A percentile compares a stretch with the other conserved stretches of the same genome.
Evolutionary conservation across 2,329 filamentous ascomycete genomes (phyloP).

Genomic region (Metarhizium sp.): DNA sequence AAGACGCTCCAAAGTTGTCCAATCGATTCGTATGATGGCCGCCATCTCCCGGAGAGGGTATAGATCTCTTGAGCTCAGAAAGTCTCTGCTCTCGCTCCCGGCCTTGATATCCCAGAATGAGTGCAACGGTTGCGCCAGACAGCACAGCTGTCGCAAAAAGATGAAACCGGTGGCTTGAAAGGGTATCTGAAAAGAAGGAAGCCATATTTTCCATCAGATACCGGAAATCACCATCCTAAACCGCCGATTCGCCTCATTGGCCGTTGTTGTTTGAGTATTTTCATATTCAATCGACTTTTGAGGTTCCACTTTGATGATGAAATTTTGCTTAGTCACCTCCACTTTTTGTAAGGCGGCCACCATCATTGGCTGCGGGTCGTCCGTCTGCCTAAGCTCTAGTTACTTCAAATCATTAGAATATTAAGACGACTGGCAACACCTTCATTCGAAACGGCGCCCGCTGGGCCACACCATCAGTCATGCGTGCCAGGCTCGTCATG

Average conservation of each 20-base stretch:
- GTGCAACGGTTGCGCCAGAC: conserved; percentile 52
- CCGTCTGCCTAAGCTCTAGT: no score
- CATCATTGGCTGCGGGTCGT: no score
- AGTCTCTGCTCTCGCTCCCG: conserved; percentile 46
- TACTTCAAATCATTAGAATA: not conserved
- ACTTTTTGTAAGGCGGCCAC: no score
- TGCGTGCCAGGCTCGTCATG: conserved; percentile 31
- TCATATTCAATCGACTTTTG: not conserved
- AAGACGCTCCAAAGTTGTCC: conserved; percentile 50
- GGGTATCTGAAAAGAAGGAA: conserved; percentile 33
- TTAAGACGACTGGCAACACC: not conserved
- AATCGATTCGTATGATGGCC: conserved; percentile 28
- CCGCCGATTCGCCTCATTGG: not conserved
- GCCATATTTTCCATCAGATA: conserved; percentile 25
- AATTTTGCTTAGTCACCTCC: conserved; percentile 4
- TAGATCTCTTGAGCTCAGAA: conserved; percentile 49
- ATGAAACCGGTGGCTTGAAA: conserved; percentile 44
- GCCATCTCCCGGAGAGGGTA: conserved; percentile 28
- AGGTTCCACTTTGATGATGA: not conserved
- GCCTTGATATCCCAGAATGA: conserved; percentile 53
- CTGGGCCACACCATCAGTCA: conserved; percentile 10
- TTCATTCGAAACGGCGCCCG: not conserved
- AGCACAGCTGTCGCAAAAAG: conserved; percentile 61
- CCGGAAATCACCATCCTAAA: not conserved
- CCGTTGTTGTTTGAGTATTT: not conserved